Conservation (phyloP, 164 flowering plant species). For the Vitis labrusca region DNA sequence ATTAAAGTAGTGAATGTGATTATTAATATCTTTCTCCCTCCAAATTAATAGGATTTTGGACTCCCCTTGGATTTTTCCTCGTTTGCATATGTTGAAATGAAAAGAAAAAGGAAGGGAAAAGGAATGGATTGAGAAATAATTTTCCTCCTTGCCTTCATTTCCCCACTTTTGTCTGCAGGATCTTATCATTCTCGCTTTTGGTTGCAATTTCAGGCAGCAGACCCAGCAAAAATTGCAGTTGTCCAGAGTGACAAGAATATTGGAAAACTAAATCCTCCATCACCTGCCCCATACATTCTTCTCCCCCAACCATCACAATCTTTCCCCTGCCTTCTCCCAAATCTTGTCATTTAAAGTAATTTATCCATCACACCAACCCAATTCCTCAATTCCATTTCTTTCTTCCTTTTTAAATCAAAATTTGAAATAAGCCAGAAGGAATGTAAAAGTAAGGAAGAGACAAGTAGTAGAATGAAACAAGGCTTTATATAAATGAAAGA, state of each 20-base stretch:
- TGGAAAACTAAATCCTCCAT: slow-evolving; percentile 49
- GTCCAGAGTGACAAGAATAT: slow-evolving; percentile 37
- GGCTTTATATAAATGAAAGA: background rate
- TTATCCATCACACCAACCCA: too few species aligned
- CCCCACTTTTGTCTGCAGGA: slow-evolving; percentile 35
- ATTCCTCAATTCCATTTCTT: slow-evolving; percentile 1
- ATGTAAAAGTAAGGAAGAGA: background rate
- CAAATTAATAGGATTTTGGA: background rate
- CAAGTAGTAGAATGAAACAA: background rate
- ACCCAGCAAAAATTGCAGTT: slow-evolving; percentile 42
- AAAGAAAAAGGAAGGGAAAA: too few species aligned
- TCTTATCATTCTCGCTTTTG: slow-evolving; percentile 53
- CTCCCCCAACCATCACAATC: slow-evolving; percentile 22
- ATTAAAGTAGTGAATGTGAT: too few species aligned
- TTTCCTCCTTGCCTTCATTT: background rate
- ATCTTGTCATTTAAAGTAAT: background rate
- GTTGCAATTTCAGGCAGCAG: slow-evolving; percentile 54
- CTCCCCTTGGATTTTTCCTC: too few species aligned
- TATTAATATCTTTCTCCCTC: too few species aligned
- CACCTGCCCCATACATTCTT: slow-evolving; percentile 52
- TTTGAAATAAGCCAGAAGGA: too few species aligned
- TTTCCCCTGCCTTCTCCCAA: background rate
- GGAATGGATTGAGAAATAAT: background rate
- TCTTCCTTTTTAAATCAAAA: too few species aligned
- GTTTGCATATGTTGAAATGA: too few species aligned